phyloP scores from a whole-genome alignment of 495 filamentous ascomycete genomes.

The Amphirosellinia nigrospora region DNA sequence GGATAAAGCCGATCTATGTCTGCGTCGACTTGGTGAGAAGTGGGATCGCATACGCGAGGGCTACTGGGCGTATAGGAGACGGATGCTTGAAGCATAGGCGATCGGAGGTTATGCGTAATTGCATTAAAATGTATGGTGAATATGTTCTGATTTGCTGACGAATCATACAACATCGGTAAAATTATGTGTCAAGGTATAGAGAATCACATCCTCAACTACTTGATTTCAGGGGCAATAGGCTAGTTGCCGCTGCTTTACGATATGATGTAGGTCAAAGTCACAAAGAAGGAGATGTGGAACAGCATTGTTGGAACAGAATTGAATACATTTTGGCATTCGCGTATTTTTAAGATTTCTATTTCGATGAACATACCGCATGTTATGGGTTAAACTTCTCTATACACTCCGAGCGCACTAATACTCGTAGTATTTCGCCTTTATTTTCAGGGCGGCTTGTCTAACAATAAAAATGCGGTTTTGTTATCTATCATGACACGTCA shows the following conservation, averaged over 20 bases:
- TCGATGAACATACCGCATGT: neutral
- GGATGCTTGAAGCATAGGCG: slow-evolving; percentile 29
- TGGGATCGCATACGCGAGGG: slow-evolving; percentile 90
- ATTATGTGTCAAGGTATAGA: neutral
- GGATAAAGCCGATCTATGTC: slow-evolving; percentile 65
- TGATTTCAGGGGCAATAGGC: no score
- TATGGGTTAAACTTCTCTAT: neutral
- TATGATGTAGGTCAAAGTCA: neutral
- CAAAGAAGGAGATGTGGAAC: neutral
- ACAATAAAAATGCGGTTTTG: no score
- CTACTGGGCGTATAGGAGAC: slow-evolving; percentile 87
- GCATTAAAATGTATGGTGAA: neutral
- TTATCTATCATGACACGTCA: neutral
- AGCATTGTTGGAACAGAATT: neutral
- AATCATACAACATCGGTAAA: neutral
- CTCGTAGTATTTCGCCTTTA: neutral
- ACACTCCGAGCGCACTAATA: neutral
- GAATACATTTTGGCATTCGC: neutral
- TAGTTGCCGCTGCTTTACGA: neutral
- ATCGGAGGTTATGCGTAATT: neutral
- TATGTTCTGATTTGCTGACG: neutral
- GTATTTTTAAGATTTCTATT: neutral
- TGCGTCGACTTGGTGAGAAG: slow-evolving; percentile 77
- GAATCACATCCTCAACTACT: neutral
- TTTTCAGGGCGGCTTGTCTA: neutral